These are phyloP conservation scores for Ceriops zippeliana DNA, from an alignment of 345 rosid genomes.

Conservation along the genomic window DNA sequence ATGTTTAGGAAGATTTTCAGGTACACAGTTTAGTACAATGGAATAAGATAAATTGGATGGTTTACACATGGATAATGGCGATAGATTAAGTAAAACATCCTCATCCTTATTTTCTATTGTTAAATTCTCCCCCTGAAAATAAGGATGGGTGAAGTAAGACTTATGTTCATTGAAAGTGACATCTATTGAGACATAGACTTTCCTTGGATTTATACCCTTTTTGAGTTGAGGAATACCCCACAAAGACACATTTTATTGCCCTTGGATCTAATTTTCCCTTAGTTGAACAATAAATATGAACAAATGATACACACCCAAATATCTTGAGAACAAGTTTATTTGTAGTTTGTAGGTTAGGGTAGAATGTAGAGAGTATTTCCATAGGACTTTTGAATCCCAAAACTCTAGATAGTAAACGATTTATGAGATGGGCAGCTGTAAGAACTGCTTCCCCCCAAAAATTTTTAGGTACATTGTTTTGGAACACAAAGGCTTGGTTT, in stretches of 20 bases:
- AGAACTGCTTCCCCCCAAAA: neutral
- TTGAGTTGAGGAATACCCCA: neutral
- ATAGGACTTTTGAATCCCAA: neutral
- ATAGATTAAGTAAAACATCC: neutral
- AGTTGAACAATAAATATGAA: neutral
- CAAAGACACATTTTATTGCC: neutral
- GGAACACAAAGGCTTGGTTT: neutral
- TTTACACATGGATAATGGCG: neutral
- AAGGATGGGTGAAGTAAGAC: neutral
- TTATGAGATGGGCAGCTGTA: neutral
- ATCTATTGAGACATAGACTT: neutral
- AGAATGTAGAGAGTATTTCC: neutral
- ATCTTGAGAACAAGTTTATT: neutral
- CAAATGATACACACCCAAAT: slow-evolving; percentile 1
- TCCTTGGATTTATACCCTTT: neutral
- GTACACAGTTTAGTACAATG: neutral
- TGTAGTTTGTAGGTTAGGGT: neutral
- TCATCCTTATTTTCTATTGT: neutral
- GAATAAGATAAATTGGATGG: neutral
- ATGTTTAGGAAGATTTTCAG: neutral
- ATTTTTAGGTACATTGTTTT: neutral
- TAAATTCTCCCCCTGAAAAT: neutral
- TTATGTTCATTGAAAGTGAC: neutral
- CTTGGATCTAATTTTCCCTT: slow-evolving; percentile 3
- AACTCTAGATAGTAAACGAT: neutral